Evolutionary conservation across 1,284 basidiomycete species (phyloP), one percentile per base, ranked within the genome.

Genomic region (Apiotrichum sp.): DNA sequence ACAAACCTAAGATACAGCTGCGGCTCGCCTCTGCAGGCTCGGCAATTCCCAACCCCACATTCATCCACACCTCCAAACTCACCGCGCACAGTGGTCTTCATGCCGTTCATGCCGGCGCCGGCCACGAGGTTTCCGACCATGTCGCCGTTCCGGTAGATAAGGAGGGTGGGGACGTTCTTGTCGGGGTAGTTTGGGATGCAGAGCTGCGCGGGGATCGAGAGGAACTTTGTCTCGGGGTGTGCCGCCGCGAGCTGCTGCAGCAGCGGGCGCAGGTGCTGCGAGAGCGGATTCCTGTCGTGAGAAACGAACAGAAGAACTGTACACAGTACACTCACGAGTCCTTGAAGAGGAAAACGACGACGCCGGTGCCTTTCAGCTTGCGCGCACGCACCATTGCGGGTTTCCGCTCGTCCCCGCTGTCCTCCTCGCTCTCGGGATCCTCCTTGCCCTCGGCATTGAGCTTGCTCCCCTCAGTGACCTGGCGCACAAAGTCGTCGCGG

Each of bases 141-240:
- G 47, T 95, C 87, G 14, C 96, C 96, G 62, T 87, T 87, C 43
- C 89, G 84, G 76, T 98, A 98, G 40, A 97, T 80, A 62, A 98
- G 85, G 55, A 98, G 78, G 78, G 95, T 98, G 1, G 95, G 96
- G 47, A 93, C 77, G 57, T 93, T 87, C 41, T 84, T 81, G 68
- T 98, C 95, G 7, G 95, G 95, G 50, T 98, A 87, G 75, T 98
- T 88, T 31, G 90, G 86, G 65, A 98, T 97, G 78, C 95, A 98
- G 75, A 95, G 90, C 77, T 90, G 85, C 34, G 93, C 93, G 2
- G 95, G 85, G 65, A 98, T 98, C 39, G 89, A 91, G 59, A 98
- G 88, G 67, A 98, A 98, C 76, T 98, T 98, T 8, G 93, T 90
- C 32, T 86, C 84, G 3, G 93, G 89, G 74, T 97, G 87, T 53